Conservation (phyloP, 805 yeast genomes). For the Zygosaccharomyces pseudorouxii region DNA sequence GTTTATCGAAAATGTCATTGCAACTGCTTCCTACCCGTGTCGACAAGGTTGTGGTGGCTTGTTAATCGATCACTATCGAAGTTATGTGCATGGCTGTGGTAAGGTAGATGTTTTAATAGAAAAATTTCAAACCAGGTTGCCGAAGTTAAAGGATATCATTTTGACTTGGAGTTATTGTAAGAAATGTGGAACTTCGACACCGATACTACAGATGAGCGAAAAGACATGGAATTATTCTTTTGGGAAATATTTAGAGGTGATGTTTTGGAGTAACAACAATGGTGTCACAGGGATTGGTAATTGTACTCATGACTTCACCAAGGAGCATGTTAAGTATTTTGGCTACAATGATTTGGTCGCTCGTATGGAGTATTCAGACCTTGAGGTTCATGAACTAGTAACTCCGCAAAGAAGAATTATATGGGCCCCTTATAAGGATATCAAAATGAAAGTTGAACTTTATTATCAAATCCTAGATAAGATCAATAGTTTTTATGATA, state of each 20-base stretch:
- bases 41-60: constrained; percentile 76
- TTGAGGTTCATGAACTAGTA: constrained; percentile 73
- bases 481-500: constrained; percentile 59
- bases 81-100: constrained; percentile 85
- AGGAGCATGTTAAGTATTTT: constrained; percentile 79
- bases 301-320: constrained; percentile 77
- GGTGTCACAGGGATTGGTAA: constrained; percentile 54
- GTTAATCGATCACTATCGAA: constrained; percentile 69
- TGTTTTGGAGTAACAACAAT: constrained; percentile 65
- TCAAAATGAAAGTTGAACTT: constrained; percentile 61
- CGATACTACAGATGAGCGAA: constrained; percentile 77
- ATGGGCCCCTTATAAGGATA: constrained; percentile 70
- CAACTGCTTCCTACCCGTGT: constrained; percentile 63
- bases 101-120: constrained; percentile 76
- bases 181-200: constrained; percentile 67
- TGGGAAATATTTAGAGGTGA: constrained; percentile 85
- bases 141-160: constrained; percentile 62
- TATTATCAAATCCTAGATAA: constrained; percentile 50
- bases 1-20: constrained; percentile 72
- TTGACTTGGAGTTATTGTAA: constrained; percentile 92
- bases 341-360: constrained; percentile 76
- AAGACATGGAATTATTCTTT: constrained; percentile 86
- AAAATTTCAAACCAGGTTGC: constrained; percentile 48
- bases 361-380: constrained; percentile 66
- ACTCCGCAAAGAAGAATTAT: constrained; percentile 68